Conservation (phyloP, 305 asterid genomes). For the Fraxinus sp. region DNA sequence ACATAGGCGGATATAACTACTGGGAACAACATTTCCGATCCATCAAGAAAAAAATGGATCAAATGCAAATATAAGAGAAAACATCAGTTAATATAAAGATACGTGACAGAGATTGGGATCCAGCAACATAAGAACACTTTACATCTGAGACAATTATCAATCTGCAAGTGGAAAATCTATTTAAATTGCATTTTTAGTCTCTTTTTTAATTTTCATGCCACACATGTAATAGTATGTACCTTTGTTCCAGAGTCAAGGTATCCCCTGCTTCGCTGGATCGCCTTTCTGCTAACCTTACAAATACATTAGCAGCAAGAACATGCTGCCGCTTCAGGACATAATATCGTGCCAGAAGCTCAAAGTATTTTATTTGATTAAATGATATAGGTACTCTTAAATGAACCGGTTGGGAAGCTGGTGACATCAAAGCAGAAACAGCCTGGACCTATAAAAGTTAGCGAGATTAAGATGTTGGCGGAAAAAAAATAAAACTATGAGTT, state of each 20-base stretch:
- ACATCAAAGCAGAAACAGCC: constrained; percentile 47
- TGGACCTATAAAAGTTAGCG: constrained; percentile 39
- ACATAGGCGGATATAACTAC: not conserved
- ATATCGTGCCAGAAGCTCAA: constrained; percentile 88
- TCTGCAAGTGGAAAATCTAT: not conserved
- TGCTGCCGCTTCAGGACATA: constrained; percentile 91
- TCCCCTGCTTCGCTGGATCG: constrained; percentile 69
- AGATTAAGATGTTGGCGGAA: constrained; percentile 10
- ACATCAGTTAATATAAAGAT: not conserved
- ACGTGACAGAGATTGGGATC: not conserved
- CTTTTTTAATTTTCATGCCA: constrained; percentile 16
- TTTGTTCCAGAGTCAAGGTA: constrained; percentile 80
- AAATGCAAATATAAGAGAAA: not conserved
- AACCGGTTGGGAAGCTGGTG: constrained; percentile 47
- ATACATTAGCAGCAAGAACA: constrained; percentile 85
- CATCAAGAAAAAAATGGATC: not conserved
- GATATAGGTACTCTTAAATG: constrained; percentile 53
- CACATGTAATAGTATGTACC: constrained; percentile 43
- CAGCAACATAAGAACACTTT: constrained; percentile 15
- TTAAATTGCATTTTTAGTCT: constrained; percentile 1
- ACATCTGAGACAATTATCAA: constrained; percentile 2
- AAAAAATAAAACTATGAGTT: not conserved
- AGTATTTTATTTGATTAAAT: constrained; percentile 65
- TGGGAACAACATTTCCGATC: not conserved
- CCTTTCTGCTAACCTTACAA: constrained; percentile 90